Base-by-base conservation (phyloP, 805 yeast genomes). In the Spencermartinsiella europaea region DNA sequence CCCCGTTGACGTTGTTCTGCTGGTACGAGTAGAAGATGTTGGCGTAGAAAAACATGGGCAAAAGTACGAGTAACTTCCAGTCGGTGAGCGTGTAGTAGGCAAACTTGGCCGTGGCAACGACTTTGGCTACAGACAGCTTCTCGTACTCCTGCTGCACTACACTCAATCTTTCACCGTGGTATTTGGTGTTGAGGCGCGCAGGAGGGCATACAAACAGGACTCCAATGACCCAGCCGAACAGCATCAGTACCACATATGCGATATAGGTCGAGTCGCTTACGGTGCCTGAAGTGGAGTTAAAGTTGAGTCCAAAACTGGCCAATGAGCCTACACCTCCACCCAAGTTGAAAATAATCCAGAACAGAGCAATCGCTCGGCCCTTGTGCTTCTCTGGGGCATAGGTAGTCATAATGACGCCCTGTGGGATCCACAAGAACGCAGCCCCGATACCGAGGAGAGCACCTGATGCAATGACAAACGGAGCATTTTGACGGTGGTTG, bases 11-110 rank as follows among this genome's bases (percentile, higher is more conserved):
- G 46, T 72, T 76, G 59, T 77, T 77, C 55, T 76, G 79, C 64
- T 80, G 83, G 63, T 79, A 79, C 22, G 83, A 75, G 68, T 79
- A 78, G 65, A 77, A 79, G 75, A 79, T 77, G 67, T 80, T 80
- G 35, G 84, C 77, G 22, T 79, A 71, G 56, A 76, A 74, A 57
- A 79, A 79, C 79, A 78, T 74, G 40, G 84, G 84, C 67, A 79
- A 69, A 60, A 78, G 54, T 8, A 34, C 16, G 36, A 47, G 17
- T 14, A 55, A 34, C 45, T 42, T 46, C 56, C 57, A 55, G 48
- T 53, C 47, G 25, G 21, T 21, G 10, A 50, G 20, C 10, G 42
- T 44, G 45, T 36, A 20, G 33, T 36, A n/a, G 3, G 51, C 43
- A 17, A 45, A 37, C 33, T 40, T 46, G 42, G 34, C 44, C 14